Base-by-base conservation (phyloP, 1,139 yeast species). In the Debaryomycetaceae sp. region DNA sequence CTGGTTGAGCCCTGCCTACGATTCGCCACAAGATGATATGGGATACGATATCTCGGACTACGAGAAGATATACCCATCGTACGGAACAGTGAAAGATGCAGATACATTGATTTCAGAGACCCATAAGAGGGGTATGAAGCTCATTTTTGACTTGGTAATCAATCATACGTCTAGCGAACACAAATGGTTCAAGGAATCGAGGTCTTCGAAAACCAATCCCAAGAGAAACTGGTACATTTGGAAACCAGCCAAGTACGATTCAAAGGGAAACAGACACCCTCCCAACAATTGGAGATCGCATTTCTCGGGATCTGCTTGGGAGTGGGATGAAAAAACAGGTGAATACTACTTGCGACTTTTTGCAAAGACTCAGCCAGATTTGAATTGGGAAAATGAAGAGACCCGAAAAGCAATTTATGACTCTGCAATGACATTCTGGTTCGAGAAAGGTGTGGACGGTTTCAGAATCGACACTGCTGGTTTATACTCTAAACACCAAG, bases 181-280 rank as follows among this genome's bases (percentile, higher is more conserved):
- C 50, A 65, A 55, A 26, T 79, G 83, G 83, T 79, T 78, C 58
- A 63, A 74, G 54, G 81, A 78, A 52, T 73, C 81, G 3, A 60
- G 78, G 43, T 64, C 75, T 11, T 71, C 79, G 6, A 69, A 64
- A 51, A 61, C 64, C 36, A 77, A 71, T 53, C 74, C 81, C 15
- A 78, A 79, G 60, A 66, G 83, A 53, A 80, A 78, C 55, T 79
- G 83, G 83, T 79, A 77, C 58, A 67, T 76, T 49, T 78, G 83
- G 83, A 69, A 65, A 44, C 69, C 72, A 31, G 70, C 81, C 17
- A 64, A 56, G 43, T 70, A 63, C 51, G 79, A 73, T 47, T 64
- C 53, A 17, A 47, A 69, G 5, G 81, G 81, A 18, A 63, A 66
- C 35, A 67, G 79, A 56, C 65, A 61, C 17, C 79, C 81, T 18